These are phyloP conservation scores for Pichia insulana DNA, from an alignment of 805 yeast species.

Conservation along the genomic window DNA sequence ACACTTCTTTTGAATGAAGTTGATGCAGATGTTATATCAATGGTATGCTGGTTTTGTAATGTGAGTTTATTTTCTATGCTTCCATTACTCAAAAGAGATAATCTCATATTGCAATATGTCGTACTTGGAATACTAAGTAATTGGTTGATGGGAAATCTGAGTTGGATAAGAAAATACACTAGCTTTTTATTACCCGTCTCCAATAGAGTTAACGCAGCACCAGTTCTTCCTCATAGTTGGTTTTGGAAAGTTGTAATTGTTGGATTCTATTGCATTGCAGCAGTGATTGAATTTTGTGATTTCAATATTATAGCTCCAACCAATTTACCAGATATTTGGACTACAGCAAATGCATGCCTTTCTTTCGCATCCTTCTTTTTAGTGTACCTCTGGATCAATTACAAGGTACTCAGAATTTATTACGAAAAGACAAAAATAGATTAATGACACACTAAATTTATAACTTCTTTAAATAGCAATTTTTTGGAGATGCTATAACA, in stretches of 20 bases:
- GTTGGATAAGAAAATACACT: constrained; percentile 38
- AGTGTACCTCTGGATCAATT: constrained; percentile 79
- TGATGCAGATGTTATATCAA: constrained; percentile 52
- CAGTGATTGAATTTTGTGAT: constrained; percentile 48
- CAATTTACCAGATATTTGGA: constrained; percentile 78
- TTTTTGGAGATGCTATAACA: no score
- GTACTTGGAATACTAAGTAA: constrained; percentile 56
- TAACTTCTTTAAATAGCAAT: neutral
- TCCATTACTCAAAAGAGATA: constrained; percentile 78
- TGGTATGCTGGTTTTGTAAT: constrained; percentile 82
- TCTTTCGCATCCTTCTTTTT: constrained; percentile 68
- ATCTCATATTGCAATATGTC: constrained; percentile 61
- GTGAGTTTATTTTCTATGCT: constrained; percentile 77
- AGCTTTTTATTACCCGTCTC: constrained; percentile 15
- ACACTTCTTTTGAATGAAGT: constrained; percentile 53
- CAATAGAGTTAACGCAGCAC: constrained; percentile 22
- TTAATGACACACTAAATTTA: neutral
- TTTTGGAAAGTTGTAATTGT: constrained; percentile 44
- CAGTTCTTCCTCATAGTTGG: constrained; percentile 39
- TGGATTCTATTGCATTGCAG: constrained; percentile 44
- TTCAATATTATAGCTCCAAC: constrained; percentile 41
- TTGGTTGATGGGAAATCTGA: constrained; percentile 67
- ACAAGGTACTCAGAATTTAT: constrained; percentile 32
- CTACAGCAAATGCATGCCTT: constrained; percentile 60
- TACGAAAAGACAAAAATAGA: constrained; percentile 17